These are phyloP conservation scores for Penicillium glabrum DNA, from an alignment of 2,329 filamentous ascomycete genomes.

Conservation along the genomic window DNA sequence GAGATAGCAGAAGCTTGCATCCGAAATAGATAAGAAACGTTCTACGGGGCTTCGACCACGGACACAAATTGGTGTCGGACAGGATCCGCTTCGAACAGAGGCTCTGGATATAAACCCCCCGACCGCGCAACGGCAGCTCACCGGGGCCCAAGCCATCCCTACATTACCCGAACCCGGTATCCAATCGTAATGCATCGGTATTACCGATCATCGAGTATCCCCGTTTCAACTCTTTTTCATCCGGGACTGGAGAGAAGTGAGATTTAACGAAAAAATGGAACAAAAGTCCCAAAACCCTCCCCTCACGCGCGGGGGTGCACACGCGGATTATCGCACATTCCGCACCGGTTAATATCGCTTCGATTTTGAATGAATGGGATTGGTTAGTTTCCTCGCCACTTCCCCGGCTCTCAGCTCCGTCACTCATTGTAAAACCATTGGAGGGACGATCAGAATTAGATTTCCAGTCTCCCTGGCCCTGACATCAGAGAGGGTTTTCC, in stretches of 20 bases:
- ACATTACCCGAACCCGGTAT: constrained; percentile 22
- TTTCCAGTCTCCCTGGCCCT: not conserved
- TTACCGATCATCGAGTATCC: not conserved
- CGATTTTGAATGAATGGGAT: not conserved
- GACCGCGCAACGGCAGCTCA: constrained; percentile 10
- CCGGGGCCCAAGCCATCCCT: constrained; percentile 16
- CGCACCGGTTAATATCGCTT: constrained; percentile 1
- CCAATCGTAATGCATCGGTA: not conserved
- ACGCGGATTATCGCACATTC: not conserved
- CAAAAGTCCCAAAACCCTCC: not conserved
- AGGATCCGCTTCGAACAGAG: constrained; percentile 3
- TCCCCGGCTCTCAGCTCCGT: not conserved
- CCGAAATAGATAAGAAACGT: not conserved
- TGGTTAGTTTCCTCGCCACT: not conserved
- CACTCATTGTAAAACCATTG: not conserved
- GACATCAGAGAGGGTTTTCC: not conserved
- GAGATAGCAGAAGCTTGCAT: not conserved
- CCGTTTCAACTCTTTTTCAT: not conserved
- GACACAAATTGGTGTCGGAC: not conserved
- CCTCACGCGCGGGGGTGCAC: not conserved
- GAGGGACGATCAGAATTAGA: not conserved
- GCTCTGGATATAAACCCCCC: not conserved
- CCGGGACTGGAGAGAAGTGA: not conserved
- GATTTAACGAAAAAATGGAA: not conserved
- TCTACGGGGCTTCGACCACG: constrained; percentile 9